Evolutionary conservation across 352 stramenopile species (phyloP), one percentile per base, ranked within the genome.

Genomic region (Thalassiosira mediterranea): DNA sequence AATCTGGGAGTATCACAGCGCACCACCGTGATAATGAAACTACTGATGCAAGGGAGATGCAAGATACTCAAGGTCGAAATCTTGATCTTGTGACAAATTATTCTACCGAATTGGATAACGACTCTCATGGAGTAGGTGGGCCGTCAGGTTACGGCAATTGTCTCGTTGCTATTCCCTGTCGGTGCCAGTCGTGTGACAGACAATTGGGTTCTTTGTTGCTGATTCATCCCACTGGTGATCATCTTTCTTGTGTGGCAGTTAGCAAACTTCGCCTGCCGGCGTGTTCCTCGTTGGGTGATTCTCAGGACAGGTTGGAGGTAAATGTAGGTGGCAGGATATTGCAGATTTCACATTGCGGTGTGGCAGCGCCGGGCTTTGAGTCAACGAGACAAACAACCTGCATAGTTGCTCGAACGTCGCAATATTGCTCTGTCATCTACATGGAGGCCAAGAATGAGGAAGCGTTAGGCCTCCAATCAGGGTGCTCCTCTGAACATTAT

Each of bases 301-400:
- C 69, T 57, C 19, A 53, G 34, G 11, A 46, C 13, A 51, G 21
- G 69, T 17, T 44, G 38, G 11, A 76, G 56, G 49, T 87, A 25
- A 69, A 87, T 70, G 57, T 91, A n/a, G 80, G 71, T 56, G 75
- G 78, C 10, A 83, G 61, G 19, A 84, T 91, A 61, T 53, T 88
- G 31, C 80, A 91, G 62, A 79, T 91, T 56, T 23, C 59, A 42
- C 69, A 83, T 51, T 88, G 70, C 66, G 78, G 46, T 34, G n/a
- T 42, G 25, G 29, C 23, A 31, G 15, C 25, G 42, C 34, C 52
- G 13, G 17, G 29, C n/a, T 62, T 70, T 23, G 56, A 47, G 15
- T 51, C 75, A 34, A 58, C 25, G 26, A 19, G 58, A 47, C 57
- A 58, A 26, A 62, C 58, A 19, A 15, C 64, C 3, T 72, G 59